phyloP scores from a whole-genome alignment of 2,329 filamentous ascomycete species.

The Apiospora rasikravindrae region DNA sequence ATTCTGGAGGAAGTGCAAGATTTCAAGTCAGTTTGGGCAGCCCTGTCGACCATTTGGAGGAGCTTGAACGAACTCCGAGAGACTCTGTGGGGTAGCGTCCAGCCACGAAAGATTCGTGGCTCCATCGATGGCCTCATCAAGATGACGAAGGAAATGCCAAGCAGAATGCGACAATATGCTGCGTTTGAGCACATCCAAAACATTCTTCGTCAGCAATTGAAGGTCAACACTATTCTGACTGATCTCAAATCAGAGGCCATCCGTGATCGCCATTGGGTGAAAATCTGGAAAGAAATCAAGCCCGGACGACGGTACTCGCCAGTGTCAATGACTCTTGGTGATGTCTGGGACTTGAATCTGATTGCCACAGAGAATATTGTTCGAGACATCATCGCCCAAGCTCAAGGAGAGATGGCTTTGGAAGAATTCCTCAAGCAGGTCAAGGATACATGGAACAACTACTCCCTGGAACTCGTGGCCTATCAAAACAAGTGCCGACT shows the following conservation, averaged over 20 bases:
- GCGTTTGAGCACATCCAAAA: constrained; percentile 99
- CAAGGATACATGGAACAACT: constrained; percentile 95
- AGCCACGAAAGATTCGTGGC: constrained; percentile 89
- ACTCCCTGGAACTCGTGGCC: constrained; percentile 89
- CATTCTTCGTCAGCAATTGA: constrained; percentile 84
- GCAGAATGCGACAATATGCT: constrained; percentile 97
- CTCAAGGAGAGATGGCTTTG: constrained; percentile 96
- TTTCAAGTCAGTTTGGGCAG: constrained; percentile 98
- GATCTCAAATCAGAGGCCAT: constrained; percentile 97
- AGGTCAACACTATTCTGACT: constrained; percentile 84
- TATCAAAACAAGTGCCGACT: constrained; percentile 98
- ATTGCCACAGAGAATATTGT: constrained; percentile 86
- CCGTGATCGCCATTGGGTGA: constrained; percentile 94
- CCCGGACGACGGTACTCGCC: constrained; percentile 93
- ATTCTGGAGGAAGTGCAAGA: constrained; percentile 96
- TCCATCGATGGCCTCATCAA: constrained; percentile 92
- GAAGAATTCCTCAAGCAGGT: constrained; percentile 98
- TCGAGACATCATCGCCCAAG: constrained; percentile 91
- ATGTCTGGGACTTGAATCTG: constrained; percentile 97
- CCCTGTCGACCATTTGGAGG: constrained; percentile 93
- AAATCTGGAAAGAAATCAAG: constrained; percentile 95
- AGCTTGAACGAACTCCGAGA: constrained; percentile 94
- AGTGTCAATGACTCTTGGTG: constrained; percentile 93
- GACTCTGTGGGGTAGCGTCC: constrained; percentile 91
- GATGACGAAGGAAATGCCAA: constrained; percentile 99